phyloP scores from a whole-genome alignment of 2,329 filamentous ascomycete species.

The Hymenoscyphus repandus region DNA sequence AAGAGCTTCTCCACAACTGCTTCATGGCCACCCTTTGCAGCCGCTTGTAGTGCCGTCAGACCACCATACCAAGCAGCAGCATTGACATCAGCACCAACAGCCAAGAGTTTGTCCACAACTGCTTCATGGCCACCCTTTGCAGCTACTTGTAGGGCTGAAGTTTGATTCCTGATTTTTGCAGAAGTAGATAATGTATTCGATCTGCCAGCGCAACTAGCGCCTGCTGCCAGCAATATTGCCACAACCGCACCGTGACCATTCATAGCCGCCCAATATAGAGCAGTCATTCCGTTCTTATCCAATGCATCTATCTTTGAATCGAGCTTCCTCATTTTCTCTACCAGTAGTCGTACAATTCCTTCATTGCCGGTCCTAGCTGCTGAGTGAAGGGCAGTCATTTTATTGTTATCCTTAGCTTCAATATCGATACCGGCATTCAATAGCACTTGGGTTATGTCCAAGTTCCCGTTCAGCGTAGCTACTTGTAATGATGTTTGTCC shows the following conservation, averaged over 20 bases:
- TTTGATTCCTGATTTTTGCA: not conserved
- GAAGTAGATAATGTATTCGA: slow-evolving; percentile 20
- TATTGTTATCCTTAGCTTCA: slow-evolving; percentile 6
- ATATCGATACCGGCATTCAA: slow-evolving; percentile 6
- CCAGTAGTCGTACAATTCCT: slow-evolving; percentile 5
- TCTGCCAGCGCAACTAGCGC: slow-evolving; percentile 30
- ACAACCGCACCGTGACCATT: slow-evolving; percentile 29
- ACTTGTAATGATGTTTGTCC: slow-evolving; percentile 14
- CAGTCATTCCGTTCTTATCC: slow-evolving; percentile 7
- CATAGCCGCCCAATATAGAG: slow-evolving; percentile 11
- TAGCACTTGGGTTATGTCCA: slow-evolving; percentile 1
- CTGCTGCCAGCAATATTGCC: slow-evolving; percentile 22
- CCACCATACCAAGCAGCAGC: slow-evolving; percentile 24
- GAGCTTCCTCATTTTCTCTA: slow-evolving; percentile 3
- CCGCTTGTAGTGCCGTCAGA: slow-evolving; percentile 37
- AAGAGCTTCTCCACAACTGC: slow-evolving; percentile 30
- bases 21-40: slow-evolving; percentile 28
- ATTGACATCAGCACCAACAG: slow-evolving; percentile 32
- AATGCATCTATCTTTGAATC: slow-evolving; percentile 2
- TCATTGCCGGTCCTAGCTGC: slow-evolving; percentile 4
- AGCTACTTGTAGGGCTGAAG: slow-evolving; percentile 9
- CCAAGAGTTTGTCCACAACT: slow-evolving; percentile 30
- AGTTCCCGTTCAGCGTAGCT: slow-evolving; percentile 9
- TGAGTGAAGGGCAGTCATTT: slow-evolving; percentile 12
- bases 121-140: slow-evolving; percentile 3